A percentile compares a stretch with the other conserved stretches of the same genome.
phyloP scores from a whole-genome alignment of 139 green algal species.

The Chlorella sp. region DNA sequence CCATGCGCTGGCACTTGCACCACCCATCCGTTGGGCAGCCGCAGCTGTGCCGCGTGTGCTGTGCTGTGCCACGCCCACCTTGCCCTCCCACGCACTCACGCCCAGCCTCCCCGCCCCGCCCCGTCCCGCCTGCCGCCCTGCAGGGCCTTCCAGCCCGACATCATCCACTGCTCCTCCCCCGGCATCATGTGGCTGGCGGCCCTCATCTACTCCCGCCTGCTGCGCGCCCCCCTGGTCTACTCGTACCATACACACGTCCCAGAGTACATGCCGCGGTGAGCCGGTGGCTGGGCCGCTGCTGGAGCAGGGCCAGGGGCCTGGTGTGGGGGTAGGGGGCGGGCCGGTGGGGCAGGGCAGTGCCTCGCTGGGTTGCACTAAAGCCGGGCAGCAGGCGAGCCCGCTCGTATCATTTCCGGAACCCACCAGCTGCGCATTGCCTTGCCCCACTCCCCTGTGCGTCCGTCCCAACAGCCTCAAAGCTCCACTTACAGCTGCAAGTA shows the following conservation, averaged over 20 bases:
- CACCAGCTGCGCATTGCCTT: too few relatives aligned
- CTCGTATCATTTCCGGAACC: too few relatives aligned
- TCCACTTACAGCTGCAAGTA: not conserved
- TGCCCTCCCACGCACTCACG: not conserved
- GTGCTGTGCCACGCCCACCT: not conserved
- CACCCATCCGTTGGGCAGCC: not conserved
- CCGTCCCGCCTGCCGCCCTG: not conserved
- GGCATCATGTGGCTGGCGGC: conserved; percentile 70
- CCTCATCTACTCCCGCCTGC: conserved; percentile 90
- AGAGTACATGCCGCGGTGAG: conserved; percentile 85
- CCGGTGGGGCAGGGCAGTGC: too few relatives aligned
- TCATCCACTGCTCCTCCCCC: conserved; percentile 53
- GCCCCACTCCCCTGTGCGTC: too few relatives aligned
- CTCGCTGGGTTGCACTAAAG: too few relatives aligned
- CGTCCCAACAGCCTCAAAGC: too few relatives aligned
- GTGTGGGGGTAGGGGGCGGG: not conserved
- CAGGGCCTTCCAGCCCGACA: conserved; percentile 51
- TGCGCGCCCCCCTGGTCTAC: conserved; percentile 90
- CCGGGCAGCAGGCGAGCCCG: too few relatives aligned
- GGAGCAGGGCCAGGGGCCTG: not conserved
- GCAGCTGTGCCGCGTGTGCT: not conserved
- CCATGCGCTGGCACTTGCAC: not conserved
- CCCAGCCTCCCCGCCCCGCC: not conserved
- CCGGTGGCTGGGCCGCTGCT: too few relatives aligned
- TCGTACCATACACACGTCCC: conserved; percentile 99